Percentiles rank a stretch among this genome's conserved stretches.
Evolutionary conservation across 176 grass and related monocot species (phyloP).

Genomic region (Elaeis guineensis): DNA sequence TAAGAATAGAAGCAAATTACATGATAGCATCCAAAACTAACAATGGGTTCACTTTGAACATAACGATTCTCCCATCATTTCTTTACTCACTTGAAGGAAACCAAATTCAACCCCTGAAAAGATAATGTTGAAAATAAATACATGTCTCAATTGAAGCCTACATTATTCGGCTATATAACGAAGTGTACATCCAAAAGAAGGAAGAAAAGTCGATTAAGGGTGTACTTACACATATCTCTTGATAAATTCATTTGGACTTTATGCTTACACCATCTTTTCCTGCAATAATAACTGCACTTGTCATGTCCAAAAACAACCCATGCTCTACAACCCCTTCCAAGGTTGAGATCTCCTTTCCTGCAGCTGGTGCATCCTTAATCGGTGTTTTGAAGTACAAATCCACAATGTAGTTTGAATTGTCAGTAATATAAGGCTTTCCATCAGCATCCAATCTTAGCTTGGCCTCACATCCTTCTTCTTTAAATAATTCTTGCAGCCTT

Average conservation of each 20-base stretch:
- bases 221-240: background rate
- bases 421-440: constrained; percentile 76
- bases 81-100: background rate
- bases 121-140: background rate
- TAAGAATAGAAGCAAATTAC: too few relatives aligned
- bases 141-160: background rate
- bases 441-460: constrained; percentile 53
- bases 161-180: background rate
- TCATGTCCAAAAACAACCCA: constrained; percentile 91
- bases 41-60: too few relatives aligned
- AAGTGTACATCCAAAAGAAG: too few relatives aligned
- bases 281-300: constrained; percentile 82
- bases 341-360: constrained; percentile 63
- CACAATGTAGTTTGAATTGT: constrained; percentile 42
- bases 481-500: constrained; percentile 72
- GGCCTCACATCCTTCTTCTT: constrained; percentile 22
- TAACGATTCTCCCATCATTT: background rate
- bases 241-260: constrained; percentile 56
- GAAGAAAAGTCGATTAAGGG: too few relatives aligned
- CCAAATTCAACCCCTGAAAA: background rate
- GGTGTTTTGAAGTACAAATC: constrained; percentile 94
- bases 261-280: constrained; percentile 75
- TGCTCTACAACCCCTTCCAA: constrained; percentile 94
- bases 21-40: too few relatives aligned
- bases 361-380: constrained; percentile 65